Base-by-base conservation (phyloP, 495 filamentous ascomycete species). In the Evansstolkia leycettana region DNA sequence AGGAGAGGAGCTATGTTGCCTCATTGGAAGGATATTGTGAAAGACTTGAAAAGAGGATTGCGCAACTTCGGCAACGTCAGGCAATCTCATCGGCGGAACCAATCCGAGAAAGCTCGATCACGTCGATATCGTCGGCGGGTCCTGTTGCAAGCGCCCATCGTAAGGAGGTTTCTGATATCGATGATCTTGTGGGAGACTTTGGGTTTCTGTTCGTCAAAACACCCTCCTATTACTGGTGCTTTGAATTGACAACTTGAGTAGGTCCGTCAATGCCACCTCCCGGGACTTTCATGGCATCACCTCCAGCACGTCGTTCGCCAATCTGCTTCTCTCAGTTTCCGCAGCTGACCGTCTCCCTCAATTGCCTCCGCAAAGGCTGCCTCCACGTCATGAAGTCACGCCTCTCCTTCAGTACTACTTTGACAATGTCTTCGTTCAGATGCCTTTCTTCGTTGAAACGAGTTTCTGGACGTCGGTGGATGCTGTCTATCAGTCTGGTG, bases 1-100 rank as follows among this genome's bases (percentile, higher is more conserved):
- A 94, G 58, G 89, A 96, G 52, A 69, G 88, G 46, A 94, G 85
- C 54, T 96, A 94, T 62, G 86, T 94, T 18, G 85, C 87, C 5
- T 89, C 87, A 2, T 67, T 96, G 16, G 89, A 96, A 56, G 75
- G 81, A 4, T 80, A 81, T 35, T 77, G 89, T 42, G 88, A 94
- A 50, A 84, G 76, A 58, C 72, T 96, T 10, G 82, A 90, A 52
- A 79, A 72, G 51, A 69, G 70, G 41, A 63, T 89, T 27, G 55
- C 62, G 17, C 78, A 80, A 47, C 34, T 65, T 7, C 62, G 52
- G 37, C 60, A 62, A 23, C 71, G 73, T 25, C 75, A 75, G 48
- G 69, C 69, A 37, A 74, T 72, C 0, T 51, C 79, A 26, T 66
- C 74, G 6, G 62, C 54, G n/a, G 75, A 76, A 13, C 64, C 66